Evolutionary conservation across 2,329 filamentous ascomycete genomes (phyloP).

Genomic region (Colletotrichum spaethianum): DNA sequence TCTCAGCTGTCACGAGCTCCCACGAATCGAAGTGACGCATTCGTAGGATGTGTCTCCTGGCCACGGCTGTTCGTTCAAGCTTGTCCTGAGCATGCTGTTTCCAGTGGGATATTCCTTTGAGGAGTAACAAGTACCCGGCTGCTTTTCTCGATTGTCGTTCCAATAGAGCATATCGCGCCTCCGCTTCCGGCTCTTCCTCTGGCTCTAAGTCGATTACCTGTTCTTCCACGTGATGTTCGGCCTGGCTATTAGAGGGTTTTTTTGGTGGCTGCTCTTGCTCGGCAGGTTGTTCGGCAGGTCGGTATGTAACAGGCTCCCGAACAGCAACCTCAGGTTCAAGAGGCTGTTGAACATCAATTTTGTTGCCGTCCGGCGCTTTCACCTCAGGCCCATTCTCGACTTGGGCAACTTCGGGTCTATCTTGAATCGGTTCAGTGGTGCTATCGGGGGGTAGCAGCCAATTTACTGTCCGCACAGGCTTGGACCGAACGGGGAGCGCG

Average conservation of each 20-base stretch:
- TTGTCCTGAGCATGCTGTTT: conserved; percentile 75
- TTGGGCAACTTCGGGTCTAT: neutral
- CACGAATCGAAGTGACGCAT: conserved; percentile 54
- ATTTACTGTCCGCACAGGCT: conserved; percentile 25
- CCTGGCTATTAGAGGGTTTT: neutral
- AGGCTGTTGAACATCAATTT: neutral
- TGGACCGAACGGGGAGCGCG: conserved; percentile 5
- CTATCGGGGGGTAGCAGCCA: conserved; percentile 33
- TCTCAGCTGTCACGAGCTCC: conserved; percentile 41
- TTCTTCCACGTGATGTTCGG: neutral
- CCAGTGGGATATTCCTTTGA: conserved; percentile 64
- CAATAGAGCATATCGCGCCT: conserved; percentile 21
- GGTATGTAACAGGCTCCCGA: neutral
- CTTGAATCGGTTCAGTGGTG: neutral
- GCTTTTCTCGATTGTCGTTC: conserved; percentile 25
- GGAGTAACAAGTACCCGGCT: conserved; percentile 35
- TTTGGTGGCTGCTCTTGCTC: conserved; percentile 2
- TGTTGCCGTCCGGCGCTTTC: neutral
- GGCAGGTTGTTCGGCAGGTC: neutral
- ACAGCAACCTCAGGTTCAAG: neutral
- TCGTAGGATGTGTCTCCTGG: conserved; percentile 79
- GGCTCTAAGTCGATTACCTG: neutral
- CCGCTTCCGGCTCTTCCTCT: neutral
- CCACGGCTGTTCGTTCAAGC: conserved; percentile 75
- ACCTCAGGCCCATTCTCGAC: neutral